A percentile compares a stretch with the other conserved stretches of the same genome.
Conservation (phyloP, 75 land plant genomes). For the Cupressus sempervirens region DNA sequence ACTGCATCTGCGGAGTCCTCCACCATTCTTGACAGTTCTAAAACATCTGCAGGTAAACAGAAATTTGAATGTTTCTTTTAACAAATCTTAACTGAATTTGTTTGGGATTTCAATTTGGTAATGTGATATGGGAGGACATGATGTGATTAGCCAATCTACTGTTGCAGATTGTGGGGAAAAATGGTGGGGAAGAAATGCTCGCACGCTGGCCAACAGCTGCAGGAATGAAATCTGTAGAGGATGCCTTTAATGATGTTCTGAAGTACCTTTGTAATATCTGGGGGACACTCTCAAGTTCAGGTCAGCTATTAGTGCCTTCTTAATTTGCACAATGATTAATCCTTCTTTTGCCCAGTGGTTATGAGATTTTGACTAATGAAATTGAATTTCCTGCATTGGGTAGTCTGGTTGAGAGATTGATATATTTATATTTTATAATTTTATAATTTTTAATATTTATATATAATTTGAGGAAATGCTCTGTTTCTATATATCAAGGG, state of each 20-base stretch:
- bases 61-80: not conserved
- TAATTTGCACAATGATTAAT: not conserved
- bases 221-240: constrained; percentile 69
- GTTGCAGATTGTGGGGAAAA: constrained; percentile 59
- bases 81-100: not conserved
- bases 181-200: constrained; percentile 91
- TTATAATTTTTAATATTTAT: not conserved
- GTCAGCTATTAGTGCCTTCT: constrained; percentile 20
- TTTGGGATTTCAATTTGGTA: not conserved
- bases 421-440: not conserved
- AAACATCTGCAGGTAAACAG: constrained; percentile 71
- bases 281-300: constrained; percentile 74
- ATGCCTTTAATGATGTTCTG: constrained; percentile 72
- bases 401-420: not conserved
- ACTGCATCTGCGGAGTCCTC: constrained; percentile 81
- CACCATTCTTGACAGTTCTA: constrained; percentile 66
- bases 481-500: not conserved
- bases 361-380: not conserved
- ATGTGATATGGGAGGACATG: not conserved
- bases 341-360: not conserved
- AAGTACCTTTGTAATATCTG: constrained; percentile 68
- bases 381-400: not conserved
- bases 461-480: not conserved
- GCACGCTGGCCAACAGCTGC: constrained; percentile 80
- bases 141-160: not conserved